Base-by-base conservation (phyloP, 176 grass and related monocot genomes). In the Urochloa ruziziensis region DNA sequence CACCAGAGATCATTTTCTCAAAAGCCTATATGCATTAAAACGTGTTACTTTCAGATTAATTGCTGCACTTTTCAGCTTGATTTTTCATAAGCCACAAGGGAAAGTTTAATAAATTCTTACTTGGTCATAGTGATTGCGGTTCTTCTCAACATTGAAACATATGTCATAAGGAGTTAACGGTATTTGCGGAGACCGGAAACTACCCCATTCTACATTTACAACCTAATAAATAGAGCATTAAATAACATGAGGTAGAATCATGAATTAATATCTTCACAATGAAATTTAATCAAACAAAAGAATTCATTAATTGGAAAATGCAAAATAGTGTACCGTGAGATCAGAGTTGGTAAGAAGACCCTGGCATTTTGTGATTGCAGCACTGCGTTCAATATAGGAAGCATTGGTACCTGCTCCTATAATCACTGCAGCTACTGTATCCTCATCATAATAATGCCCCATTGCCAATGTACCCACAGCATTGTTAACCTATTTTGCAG, bases 151-250 rank as follows among this genome's bases (percentile, higher is more conserved):
- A 74, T 90, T 84, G 23, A 88, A 82, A 28, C 80, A 90, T 67
- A 98, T 82, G 77, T 98, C 93, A 74, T 95, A 98, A 34, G 79
- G 66, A 63, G 96, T 95, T 65, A 90, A 92, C 40, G 91, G 89
- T 84, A 98, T 84, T 88, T 95, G 89, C 2, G 91, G 88, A 73
- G 96, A 85, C 64, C 91, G 87, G 36, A 95, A 98, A 75, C 90
- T 95, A 9, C 96, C 96, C 96, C 96, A 98, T 87, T 98, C 96
- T 61, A 98, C 87, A 86, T 98, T 95, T 59, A 98, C 86, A 83
- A 95, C 93, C 96, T 95, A 56, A 74, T 37, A 51, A 46, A 80
- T 28, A 10, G 47, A 81, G 3, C 44, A 74, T 25, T 57, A 43
- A 5, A 70, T 47, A 68, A 15, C 10, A 34, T 54, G 32, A 53